A percentile compares a stretch with the other conserved stretches of the same genome.
Evolutionary conservation across 2,329 filamentous ascomycete genomes (phyloP).

Genomic region (Cephalotrichum gorgonifer): DNA sequence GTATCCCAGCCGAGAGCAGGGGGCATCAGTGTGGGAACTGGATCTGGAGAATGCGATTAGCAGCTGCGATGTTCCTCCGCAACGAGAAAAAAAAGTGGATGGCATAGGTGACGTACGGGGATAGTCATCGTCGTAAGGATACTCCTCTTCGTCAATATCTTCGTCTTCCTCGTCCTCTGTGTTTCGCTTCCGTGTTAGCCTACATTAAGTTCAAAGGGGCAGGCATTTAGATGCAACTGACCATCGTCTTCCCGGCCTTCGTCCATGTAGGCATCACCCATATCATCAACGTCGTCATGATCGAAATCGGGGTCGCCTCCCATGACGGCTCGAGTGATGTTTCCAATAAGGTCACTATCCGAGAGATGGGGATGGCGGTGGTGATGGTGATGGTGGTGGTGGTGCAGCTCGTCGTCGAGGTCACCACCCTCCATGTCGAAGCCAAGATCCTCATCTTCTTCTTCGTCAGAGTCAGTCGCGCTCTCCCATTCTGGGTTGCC

Average conservation of each 20-base stretch:
- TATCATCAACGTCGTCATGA: conserved; percentile 37
- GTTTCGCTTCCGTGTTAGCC: conserved; percentile 21
- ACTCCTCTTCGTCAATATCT: conserved; percentile 58
- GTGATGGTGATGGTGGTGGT: conserved; percentile 17
- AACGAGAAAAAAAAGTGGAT: not conserved
- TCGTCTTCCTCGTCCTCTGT: conserved; percentile 57
- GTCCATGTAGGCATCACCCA: conserved; percentile 42
- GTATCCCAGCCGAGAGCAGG: conserved; percentile 46
- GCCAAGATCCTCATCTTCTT: conserved; percentile 38
- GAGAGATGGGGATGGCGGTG: conserved; percentile 8
- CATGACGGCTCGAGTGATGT: conserved; percentile 46
- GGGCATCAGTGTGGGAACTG: conserved; percentile 34
- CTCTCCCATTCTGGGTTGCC: conserved; percentile 53
- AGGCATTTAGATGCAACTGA: conserved; percentile 15
- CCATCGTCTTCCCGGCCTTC: conserved; percentile 51
- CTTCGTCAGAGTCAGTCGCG: conserved; percentile 41
- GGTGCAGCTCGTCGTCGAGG: conserved; percentile 35
- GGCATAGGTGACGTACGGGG: conserved; percentile 32
- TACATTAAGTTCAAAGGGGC: not conserved
- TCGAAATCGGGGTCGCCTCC: conserved; percentile 39
- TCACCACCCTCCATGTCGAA: conserved; percentile 16
- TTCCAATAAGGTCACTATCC: conserved; percentile 34
- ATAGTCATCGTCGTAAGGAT: conserved; percentile 50
- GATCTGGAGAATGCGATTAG: conserved; percentile 12
- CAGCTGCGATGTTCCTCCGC: not conserved